Evolutionary conservation across 2,329 filamentous ascomycete genomes (phyloP).

Genomic region (Trematosphaeria pertusa): DNA sequence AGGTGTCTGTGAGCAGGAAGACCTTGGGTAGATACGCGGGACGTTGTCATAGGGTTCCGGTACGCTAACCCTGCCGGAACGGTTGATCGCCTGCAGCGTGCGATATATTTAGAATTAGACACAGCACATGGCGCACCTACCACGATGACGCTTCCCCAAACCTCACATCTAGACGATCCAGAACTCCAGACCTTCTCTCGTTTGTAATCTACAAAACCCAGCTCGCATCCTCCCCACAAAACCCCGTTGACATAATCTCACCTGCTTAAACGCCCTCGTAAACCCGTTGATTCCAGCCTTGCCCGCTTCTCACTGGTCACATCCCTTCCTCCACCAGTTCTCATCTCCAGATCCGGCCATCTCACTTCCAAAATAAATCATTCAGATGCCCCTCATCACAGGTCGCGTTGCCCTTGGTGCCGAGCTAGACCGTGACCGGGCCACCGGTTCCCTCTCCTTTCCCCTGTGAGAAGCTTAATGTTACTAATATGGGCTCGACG

Average conservation of each 20-base stretch:
- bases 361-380: conserved; percentile 12
- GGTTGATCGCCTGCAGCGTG: not conserved
- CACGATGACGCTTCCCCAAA: conserved; percentile 18
- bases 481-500: conserved; percentile 32
- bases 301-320: conserved; percentile 10
- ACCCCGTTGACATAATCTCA: conserved; percentile 31
- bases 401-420: conserved; percentile 6
- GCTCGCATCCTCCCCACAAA: conserved; percentile 5
- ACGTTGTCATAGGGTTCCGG: not conserved
- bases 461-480: conserved; percentile 23
- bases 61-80: not conserved
- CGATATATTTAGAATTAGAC: not conserved
- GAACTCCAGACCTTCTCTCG: conserved; percentile 18
- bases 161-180: conserved; percentile 14
- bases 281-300: conserved; percentile 9
- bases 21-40: too few species aligned
- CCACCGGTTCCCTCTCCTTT: conserved; percentile 11
- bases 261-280: conserved; percentile 38
- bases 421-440: conserved; percentile 17
- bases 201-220: conserved; percentile 22
- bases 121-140: not conserved
- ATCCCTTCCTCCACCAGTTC: conserved; percentile 4
- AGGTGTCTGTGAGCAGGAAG: too few species aligned
- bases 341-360: conserved; percentile 21
- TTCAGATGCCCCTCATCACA: conserved; percentile 11